Conservation (phyloP, 2,329 filamentous ascomycete genomes). For the Ophiostoma quercus region DNA sequence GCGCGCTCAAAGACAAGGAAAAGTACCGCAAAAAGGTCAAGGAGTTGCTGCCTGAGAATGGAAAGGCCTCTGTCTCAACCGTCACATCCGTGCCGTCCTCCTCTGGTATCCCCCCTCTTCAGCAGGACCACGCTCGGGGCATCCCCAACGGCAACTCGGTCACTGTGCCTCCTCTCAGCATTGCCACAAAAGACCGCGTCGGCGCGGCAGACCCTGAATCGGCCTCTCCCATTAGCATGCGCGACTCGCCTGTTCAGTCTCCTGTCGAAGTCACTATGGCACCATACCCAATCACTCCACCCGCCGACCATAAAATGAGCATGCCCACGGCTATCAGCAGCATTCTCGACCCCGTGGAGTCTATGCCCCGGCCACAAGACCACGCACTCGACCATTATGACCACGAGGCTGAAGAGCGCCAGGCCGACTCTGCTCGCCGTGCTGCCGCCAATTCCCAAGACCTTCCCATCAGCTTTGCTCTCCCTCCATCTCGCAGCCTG, state of each 20-base stretch:
- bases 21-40: conserved; percentile 87
- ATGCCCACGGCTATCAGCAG: conserved; percentile 44
- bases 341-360: conserved; percentile 51
- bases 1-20: conserved; percentile 88
- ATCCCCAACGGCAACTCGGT: background rate
- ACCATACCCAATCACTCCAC: conserved; percentile 61
- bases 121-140: background rate
- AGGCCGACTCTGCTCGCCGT: conserved; percentile 43
- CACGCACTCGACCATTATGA: conserved; percentile 55
- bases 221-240: conserved; percentile 16
- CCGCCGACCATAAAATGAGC: conserved; percentile 45
- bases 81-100: conserved; percentile 15
- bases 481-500: conserved; percentile 55
- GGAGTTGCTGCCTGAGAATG: conserved; percentile 51
- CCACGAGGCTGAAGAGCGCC: conserved; percentile 49
- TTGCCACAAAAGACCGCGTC: background rate
- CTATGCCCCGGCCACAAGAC: conserved; percentile 57
- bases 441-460: conserved; percentile 43
- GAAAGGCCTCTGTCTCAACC: background rate
- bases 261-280: conserved; percentile 56
- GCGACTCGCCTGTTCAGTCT: conserved; percentile 22
- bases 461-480: conserved; percentile 46
- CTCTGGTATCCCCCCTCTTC: conserved; percentile 9
- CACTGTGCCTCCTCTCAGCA: background rate
- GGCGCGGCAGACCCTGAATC: background rate